Conservation (phyloP, 768 basidiomycete species). For the Russula brevipes region DNA sequence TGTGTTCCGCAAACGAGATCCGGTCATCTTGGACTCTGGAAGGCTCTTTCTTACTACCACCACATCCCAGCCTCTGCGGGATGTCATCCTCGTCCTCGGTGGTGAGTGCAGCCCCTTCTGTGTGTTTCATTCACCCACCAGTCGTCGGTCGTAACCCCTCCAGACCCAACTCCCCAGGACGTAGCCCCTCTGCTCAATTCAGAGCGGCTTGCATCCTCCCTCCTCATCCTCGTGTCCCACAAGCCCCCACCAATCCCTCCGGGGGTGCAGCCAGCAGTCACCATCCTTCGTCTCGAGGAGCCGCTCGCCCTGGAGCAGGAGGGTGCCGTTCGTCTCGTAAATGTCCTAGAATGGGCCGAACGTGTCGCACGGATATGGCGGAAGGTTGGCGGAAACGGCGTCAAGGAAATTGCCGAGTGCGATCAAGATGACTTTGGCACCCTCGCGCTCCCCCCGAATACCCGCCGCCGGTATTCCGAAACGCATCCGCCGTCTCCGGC, state of each 20-base stretch:
- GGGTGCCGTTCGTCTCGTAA: conserved; percentile 35
- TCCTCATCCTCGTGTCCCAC: conserved; percentile 38
- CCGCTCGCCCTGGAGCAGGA: conserved; percentile 34
- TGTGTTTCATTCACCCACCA: background rate
- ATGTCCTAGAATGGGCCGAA: conserved; percentile 39
- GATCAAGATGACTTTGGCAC: conserved; percentile 28
- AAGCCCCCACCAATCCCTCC: conserved; percentile 31
- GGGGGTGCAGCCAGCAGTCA: conserved; percentile 31
- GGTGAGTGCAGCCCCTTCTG: conserved; percentile 28
- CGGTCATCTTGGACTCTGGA: conserved; percentile 31
- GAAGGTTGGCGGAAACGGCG: conserved; percentile 30
- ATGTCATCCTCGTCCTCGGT: conserved; percentile 38
- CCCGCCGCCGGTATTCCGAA: conserved; percentile 11
- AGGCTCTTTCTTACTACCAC: conserved; percentile 23
- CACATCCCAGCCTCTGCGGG: conserved; percentile 27
- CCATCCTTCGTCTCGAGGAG: conserved; percentile 33
- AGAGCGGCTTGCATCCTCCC: conserved; percentile 33
- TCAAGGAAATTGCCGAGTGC: conserved; percentile 28
- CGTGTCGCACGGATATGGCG: conserved; percentile 38
- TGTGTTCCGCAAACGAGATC: conserved; percentile 26
- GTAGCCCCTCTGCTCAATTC: conserved; percentile 35
- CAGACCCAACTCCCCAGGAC: conserved; percentile 26
- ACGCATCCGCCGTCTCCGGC: conserved; percentile 3
- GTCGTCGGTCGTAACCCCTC: background rate
- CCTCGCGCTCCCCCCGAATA: conserved; percentile 28